Evolutionary conservation across 192 early-diverging fungal species (phyloP), one percentile per base, ranked within the genome.

Genomic region (Borealophlyctis nickersoniae): DNA sequence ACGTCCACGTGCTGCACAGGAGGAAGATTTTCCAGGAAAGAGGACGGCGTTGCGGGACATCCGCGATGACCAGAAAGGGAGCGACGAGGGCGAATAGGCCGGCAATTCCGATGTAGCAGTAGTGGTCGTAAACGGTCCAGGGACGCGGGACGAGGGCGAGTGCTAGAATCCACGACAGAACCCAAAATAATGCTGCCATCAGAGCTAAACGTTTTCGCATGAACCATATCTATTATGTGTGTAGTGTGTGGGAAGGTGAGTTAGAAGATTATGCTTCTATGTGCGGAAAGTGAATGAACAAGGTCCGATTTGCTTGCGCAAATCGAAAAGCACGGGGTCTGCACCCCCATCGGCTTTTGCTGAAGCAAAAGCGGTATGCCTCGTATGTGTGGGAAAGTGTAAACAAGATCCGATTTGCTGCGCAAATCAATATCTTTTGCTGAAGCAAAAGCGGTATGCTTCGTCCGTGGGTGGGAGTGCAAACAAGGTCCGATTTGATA

Each of bases 191-290:
- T 14, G 58, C 52, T 4, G 66, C 58, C 30, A 68, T 28, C 2
- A 68, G 59, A 9, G 66, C 66, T 13, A 68, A 32, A 1, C 56
- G 58, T 35, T 68, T 68, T 4, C 66, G 45, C 31, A 53, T 13
- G 24, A 39, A 68, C 66, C 66, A 68, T 26, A 2, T 5, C 51
- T 62, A 16, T 45, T 45, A 19, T 45, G 19, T 13, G 19, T 7
- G 39, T 7, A n/a, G n/a, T n/a, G 39, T 13, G 7, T 45, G 19
- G 39, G 39, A 19, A 45, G 7, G 39, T 45, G 9, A 45, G 19
- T 45, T 45, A 45, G 39, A 13, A 45, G n/a, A n/a, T n/a, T n/a
- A n/a, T n/a, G n/a, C n/a, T n/a, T n/a, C n/a, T n/a, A n/a, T n/a
- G 39, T 45, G 9, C 19, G 39, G 19, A 45, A 45, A 45, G 7